phyloP scores from a whole-genome alignment of 2,329 filamentous ascomycete species.

The Paraphaeosphaeria sporulosa region DNA sequence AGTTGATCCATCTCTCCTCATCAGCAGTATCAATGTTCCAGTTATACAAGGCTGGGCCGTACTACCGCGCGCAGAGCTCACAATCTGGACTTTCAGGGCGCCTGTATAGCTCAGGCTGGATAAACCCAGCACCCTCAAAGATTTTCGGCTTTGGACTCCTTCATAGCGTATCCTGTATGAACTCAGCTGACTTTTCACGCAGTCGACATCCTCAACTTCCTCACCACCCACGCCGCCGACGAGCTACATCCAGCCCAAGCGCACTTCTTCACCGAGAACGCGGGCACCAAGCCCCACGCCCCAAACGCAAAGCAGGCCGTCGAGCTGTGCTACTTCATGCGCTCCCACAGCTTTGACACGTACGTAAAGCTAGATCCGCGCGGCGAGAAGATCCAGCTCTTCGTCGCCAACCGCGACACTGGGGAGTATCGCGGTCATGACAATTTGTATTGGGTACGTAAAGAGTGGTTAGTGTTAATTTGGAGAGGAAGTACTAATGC shows the following conservation, averaged over 20 bases:
- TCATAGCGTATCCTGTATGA: neutral
- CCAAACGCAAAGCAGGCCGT: conserved; percentile 30
- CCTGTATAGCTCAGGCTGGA: neutral
- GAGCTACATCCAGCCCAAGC: conserved; percentile 22
- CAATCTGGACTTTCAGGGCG: neutral
- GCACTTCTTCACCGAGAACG: conserved; percentile 23
- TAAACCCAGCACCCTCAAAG: neutral
- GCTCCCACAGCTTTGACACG: conserved; percentile 31
- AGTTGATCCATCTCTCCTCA: neutral
- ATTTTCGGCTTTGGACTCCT: neutral
- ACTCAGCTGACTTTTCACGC: neutral
- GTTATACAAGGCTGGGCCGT: neutral
- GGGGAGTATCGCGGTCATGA: conserved; percentile 11
- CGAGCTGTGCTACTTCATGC: conserved; percentile 43
- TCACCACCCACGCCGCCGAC: conserved; percentile 22
- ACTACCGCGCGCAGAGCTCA: neutral
- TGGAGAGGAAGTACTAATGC: neutral
- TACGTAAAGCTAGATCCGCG: conserved; percentile 21
- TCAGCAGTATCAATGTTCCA: neutral
- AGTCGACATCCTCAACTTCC: conserved; percentile 18
- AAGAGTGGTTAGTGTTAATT: too few species aligned
- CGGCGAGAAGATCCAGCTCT: conserved; percentile 20
- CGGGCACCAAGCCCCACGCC: conserved; percentile 11
- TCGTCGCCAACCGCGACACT: conserved; percentile 20
- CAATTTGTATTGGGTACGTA: conserved; percentile 29